Evolutionary conservation across 139 green algal species (phyloP).

Genomic region (Axilococcus clingmanii): DNA sequence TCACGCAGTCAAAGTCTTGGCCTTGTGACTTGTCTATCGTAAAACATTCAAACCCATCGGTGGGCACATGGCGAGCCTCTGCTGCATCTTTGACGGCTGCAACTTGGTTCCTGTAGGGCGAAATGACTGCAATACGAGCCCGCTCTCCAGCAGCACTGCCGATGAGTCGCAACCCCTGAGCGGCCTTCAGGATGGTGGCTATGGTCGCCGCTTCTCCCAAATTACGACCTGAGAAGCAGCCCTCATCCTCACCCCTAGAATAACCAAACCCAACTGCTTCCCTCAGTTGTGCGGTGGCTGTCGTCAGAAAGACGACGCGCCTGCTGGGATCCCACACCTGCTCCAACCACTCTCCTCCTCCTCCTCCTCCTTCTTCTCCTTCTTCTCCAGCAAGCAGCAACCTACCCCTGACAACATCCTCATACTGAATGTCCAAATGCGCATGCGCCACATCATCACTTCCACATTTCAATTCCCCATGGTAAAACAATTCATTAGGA

Average conservation of each 20-base stretch:
- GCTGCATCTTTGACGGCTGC: conserved; percentile 12
- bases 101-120: conserved; percentile 74
- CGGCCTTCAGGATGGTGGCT: conserved; percentile 30
- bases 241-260: conserved; percentile 21
- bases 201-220: conserved; percentile 48
- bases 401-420: not conserved
- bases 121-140: conserved; percentile 62
- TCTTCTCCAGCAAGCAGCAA: not conserved
- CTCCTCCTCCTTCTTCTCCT: not conserved
- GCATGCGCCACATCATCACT: conserved; percentile 36
- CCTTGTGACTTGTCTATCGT: conserved; percentile 86
- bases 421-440: conserved; percentile 15
- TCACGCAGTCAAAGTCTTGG: conserved; percentile 62
- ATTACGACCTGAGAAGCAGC: no score
- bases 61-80: not conserved
- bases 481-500: conserved; percentile 82
- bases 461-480: conserved; percentile 54
- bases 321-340: conserved; percentile 44
- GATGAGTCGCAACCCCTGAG: no score
- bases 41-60: conserved; percentile 53
- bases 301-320: conserved; percentile 78
- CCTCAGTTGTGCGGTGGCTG: conserved; percentile 12
- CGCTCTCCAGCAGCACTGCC: conserved; percentile 34
- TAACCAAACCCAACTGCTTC: no score
- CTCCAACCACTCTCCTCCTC: not conserved